phyloP scores from a whole-genome alignment of 306 rosid genomes.

The Ormosia semicastrata region DNA sequence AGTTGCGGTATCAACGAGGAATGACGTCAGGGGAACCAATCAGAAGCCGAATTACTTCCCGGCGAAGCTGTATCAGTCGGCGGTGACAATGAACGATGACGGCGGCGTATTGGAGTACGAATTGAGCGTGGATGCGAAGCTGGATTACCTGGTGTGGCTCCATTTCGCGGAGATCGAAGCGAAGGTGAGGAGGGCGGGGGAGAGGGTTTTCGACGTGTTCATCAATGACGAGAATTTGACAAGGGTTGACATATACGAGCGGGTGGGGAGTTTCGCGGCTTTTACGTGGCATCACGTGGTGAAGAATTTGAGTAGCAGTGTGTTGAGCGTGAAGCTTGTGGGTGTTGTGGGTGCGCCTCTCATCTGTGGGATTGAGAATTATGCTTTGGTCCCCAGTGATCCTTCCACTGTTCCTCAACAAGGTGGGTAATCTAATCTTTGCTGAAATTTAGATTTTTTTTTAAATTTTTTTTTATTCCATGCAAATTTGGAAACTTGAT shows the following conservation, averaged over 20 bases:
- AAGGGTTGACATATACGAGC: conserved; percentile 64
- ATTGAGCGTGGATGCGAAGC: conserved; percentile 80
- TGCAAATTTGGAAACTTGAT: neutral
- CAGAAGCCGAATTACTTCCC: conserved; percentile 75
- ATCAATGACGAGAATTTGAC: conserved; percentile 63
- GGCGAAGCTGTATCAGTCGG: conserved; percentile 69
- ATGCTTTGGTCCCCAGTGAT: conserved; percentile 84
- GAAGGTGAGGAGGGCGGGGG: conserved; percentile 55
- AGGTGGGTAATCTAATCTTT: conserved; percentile 41
- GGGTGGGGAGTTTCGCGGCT: conserved; percentile 75
- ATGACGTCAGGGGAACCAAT: conserved; percentile 47
- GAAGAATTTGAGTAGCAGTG: conserved; percentile 67
- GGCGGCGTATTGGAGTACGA: conserved; percentile 52
- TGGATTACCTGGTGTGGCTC: conserved; percentile 81
- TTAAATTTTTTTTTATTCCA: neutral
- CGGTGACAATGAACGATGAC: conserved; percentile 36
- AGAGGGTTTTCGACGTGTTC: conserved; percentile 75
- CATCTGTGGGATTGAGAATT: conserved; percentile 84
- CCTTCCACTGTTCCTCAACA: conserved; percentile 75
- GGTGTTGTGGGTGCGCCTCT: conserved; percentile 65
- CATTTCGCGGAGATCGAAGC: conserved; percentile 87
- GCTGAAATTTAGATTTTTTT: neutral
- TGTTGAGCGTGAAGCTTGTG: conserved; percentile 61
- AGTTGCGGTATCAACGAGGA: conserved; percentile 39
- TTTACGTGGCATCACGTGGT: conserved; percentile 66